These are phyloP conservation scores for Acanthamoeba castellanii DNA, from an alignment of 208 protist species.

Conservation along the genomic window DNA sequence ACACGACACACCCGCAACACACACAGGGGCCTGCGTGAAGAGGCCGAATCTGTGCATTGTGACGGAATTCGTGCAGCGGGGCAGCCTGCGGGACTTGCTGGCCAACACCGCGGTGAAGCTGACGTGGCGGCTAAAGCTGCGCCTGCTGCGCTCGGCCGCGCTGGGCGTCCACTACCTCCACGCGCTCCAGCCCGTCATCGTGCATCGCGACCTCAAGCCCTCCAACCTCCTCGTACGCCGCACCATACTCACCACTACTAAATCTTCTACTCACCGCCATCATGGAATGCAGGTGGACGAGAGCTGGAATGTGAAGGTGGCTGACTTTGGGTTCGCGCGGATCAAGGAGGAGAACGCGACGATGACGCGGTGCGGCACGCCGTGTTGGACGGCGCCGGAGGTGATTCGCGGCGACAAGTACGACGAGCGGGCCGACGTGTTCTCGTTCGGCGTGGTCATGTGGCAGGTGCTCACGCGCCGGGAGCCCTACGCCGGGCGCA, in stretches of 20 bases:
- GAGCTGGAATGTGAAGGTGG: slow-evolving; percentile 8
- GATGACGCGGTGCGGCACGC: neutral
- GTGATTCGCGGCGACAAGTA: slow-evolving; percentile 10
- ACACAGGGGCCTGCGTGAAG: neutral
- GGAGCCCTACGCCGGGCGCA: neutral
- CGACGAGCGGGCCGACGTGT: slow-evolving; percentile 84
- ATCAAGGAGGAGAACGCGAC: slow-evolving; percentile 22
- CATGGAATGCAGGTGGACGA: neutral
- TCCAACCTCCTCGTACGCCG: neutral
- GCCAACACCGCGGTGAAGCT: neutral
- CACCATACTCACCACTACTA: neutral
- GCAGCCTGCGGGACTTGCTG: slow-evolving; percentile 45
- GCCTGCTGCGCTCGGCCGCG: neutral
- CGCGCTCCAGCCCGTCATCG: neutral
- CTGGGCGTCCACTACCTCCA: slow-evolving; percentile 40
- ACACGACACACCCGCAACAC: too few relatives aligned
- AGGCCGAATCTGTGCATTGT: slow-evolving; percentile 16
- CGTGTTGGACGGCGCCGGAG: neutral
- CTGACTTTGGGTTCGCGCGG: neutral
- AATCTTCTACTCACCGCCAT: too few relatives aligned
- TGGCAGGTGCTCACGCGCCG: slow-evolving; percentile 83
- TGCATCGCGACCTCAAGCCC: slow-evolving; percentile 40
- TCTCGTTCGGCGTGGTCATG: slow-evolving; percentile 87
- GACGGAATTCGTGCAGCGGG: slow-evolving; percentile 2
- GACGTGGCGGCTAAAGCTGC: neutral